Conservation (phyloP, 495 filamentous ascomycete genomes). For the Trichoderma erinaceum region DNA sequence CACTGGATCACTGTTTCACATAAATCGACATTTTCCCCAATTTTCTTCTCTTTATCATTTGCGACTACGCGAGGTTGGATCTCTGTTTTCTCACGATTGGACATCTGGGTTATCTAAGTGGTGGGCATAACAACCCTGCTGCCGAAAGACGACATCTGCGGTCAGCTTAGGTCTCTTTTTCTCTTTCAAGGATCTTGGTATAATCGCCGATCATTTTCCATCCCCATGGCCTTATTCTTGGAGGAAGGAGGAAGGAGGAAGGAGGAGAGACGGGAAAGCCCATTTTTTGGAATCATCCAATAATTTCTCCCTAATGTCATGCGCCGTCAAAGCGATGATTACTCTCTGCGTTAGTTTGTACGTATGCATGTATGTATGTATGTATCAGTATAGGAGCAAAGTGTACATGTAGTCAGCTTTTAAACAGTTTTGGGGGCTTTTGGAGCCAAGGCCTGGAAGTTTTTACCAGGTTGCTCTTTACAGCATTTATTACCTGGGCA, state of each 20-base stretch:
- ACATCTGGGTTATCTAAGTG: not conserved
- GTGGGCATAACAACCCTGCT: constrained; percentile 4
- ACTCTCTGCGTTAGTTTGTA: not conserved
- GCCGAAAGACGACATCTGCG: not conserved
- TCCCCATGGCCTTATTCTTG: not conserved
- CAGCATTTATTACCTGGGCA: not conserved
- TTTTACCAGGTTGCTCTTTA: not conserved
- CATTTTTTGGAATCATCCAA: not conserved
- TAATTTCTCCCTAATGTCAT: not conserved
- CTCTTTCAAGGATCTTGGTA: not conserved
- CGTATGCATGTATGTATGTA: not conserved
- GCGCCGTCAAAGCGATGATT: not conserved
- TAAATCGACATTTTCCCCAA: not conserved
- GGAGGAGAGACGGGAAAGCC: no score
- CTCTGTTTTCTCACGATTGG: not conserved
- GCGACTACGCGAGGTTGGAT: not conserved
- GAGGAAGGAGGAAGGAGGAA: not conserved
- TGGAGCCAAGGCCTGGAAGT: not conserved
- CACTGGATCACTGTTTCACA: not conserved
- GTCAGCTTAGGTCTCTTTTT: not conserved
- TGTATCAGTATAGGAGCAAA: not conserved
- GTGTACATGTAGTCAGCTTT: not conserved
- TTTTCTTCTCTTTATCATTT: not conserved
- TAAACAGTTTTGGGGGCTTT: not conserved
- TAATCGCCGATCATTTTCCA: not conserved